phyloP scores from a whole-genome alignment of 2,329 filamentous ascomycete species.

The Hymenotorrendiella dingleyae region DNA sequence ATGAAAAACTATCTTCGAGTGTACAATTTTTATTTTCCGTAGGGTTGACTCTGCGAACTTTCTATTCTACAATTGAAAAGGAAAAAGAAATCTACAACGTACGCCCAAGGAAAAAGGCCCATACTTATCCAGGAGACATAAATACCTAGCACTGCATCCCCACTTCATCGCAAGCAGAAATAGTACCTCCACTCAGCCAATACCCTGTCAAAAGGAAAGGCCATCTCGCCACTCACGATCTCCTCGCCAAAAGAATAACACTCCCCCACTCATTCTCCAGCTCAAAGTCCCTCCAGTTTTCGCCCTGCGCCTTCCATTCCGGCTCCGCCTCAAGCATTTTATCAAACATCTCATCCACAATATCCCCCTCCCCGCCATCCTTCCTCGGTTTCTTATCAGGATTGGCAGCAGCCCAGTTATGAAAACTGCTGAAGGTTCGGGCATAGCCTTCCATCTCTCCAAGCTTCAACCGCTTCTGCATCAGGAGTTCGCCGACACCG shows the following conservation, averaged over 20 bases:
- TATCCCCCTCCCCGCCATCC: slow-evolving; percentile 52
- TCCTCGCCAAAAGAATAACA: slow-evolving; percentile 51
- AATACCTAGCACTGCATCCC: no score
- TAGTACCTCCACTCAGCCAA: no score
- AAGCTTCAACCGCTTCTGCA: slow-evolving; percentile 48
- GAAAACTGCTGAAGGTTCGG: slow-evolving; percentile 54
- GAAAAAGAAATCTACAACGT: no score
- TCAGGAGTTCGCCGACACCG: slow-evolving; percentile 40
- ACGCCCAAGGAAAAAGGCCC: no score
- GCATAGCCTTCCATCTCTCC: slow-evolving; percentile 56
- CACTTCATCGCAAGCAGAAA: no score
- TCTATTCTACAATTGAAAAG: no score
- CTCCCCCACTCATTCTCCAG: slow-evolving; percentile 58
- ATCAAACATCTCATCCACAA: slow-evolving; percentile 58
- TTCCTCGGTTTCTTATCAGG: slow-evolving; percentile 42
- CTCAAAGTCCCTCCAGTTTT: slow-evolving; percentile 46
- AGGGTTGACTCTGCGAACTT: no score
- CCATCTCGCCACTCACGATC: no score
- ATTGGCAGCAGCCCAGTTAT: slow-evolving; percentile 52
- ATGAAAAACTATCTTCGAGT: no score
- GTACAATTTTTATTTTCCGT: no score
- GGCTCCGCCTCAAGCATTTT: slow-evolving; percentile 48
- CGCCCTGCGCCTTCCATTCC: slow-evolving; percentile 43
- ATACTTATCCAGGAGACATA: no score
- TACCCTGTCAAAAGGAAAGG: no score